Evolutionary conservation across 768 basidiomycete species (phyloP).

Genomic region (Leccinum pellstonianum): DNA sequence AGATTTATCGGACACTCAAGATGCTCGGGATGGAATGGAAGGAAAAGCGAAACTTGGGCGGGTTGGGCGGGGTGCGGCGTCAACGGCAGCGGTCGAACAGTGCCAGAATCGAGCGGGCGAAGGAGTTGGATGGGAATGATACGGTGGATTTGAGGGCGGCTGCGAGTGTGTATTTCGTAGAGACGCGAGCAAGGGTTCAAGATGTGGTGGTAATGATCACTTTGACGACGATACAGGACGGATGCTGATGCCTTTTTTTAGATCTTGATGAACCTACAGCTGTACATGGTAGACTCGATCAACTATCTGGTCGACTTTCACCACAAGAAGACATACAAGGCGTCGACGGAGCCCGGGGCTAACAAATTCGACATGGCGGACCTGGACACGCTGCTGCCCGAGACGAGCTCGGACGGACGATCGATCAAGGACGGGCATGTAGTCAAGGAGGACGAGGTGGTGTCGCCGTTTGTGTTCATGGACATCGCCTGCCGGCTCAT

Average conservation of each 20-base stretch:
- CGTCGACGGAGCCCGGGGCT: constrained; percentile 62
- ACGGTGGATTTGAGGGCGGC: constrained; percentile 65
- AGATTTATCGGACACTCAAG: constrained; percentile 93
- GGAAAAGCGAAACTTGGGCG: constrained; percentile 78
- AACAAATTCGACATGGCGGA: constrained; percentile 67
- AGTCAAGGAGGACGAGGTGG: constrained; percentile 57
- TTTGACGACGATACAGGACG: background rate
- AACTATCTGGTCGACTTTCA: constrained; percentile 99
- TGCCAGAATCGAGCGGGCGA: constrained; percentile 60
- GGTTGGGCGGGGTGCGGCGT: constrained; percentile 53
- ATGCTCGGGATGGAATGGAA: constrained; percentile 97
- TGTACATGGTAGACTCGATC: constrained; percentile 93
- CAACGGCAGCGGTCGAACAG: constrained; percentile 35
- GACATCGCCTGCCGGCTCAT: constrained; percentile 94
- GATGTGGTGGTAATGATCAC: constrained; percentile 72
- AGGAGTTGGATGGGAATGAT: constrained; percentile 58
- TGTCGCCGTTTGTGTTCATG: constrained; percentile 93
- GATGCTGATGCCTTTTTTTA: constrained; percentile 29
- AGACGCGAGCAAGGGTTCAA: constrained; percentile 85
- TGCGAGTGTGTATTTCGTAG: constrained; percentile 86
- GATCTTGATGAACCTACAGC: constrained; percentile 96
- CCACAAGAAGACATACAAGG: constrained; percentile 91
- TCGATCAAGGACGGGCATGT: constrained; percentile 49
- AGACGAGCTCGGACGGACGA: constrained; percentile 55
- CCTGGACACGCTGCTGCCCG: constrained; percentile 34